Evolutionary conservation across 148 eudicot species (phyloP), one percentile per base, ranked within the genome.

Genomic region (Diospyros kaki): DNA sequence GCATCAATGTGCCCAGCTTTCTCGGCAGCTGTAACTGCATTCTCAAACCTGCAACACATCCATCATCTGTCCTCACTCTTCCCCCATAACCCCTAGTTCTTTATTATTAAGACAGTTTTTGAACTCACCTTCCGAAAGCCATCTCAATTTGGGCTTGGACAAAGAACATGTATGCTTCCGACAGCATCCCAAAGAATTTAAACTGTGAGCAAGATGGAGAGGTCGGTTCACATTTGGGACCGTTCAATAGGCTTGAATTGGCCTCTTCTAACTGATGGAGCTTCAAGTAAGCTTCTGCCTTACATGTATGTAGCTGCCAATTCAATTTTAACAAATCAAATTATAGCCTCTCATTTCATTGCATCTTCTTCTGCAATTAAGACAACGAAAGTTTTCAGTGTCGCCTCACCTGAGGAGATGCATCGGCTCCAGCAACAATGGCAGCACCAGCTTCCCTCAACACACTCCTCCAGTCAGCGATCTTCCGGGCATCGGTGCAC

Each of bases 51-150:
- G 89, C 86, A 87, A 83, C 68, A 83, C 65, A 81, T 78, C 80
- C 87, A 82, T 77, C 83, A 84, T 83, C 85, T 71, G 60, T 76
- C 79, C 79, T 84, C 65, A 84, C 75, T 71, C 71, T 60, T 56
- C 4, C 81, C 70, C 63, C 77, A 64, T 46, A 71, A 71, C 79
- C 58, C 64, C 55, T 77, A 61, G 73, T 48, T 45, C 12, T 64
- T 13, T 69, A 73, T 58, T 61, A 70, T 81, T 68, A 73, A 60
- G 0, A 79, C 18, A 68, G 61, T 74, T 73, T 70, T 61, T 52
- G 39, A 70, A 85, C 90, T 86, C 80, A 94, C 98, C 94, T 95
- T 88, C 98, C 98, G 68, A 72, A 75, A 39, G 98, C 86, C 92
- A 92, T 85, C 80, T 92, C 94, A 82, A 92, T 79, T 76, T 90